A percentile compares a stretch with the other conserved stretches of the same genome.
Evolutionary conservation across 2,329 filamentous ascomycete genomes (phyloP).

Genomic region (Phaeosphaeriaceae sp.): DNA sequence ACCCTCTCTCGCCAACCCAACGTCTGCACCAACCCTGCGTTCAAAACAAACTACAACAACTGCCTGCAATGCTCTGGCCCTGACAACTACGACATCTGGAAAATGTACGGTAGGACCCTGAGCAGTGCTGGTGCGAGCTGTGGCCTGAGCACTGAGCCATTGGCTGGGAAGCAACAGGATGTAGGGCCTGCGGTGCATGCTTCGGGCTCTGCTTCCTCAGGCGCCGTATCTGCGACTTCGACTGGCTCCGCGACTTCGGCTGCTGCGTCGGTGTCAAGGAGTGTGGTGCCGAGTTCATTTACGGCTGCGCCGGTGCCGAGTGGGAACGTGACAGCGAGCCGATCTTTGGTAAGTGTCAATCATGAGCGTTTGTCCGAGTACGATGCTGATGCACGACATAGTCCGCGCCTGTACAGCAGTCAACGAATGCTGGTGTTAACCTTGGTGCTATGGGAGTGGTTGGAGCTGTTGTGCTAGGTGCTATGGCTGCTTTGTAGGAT

Average conservation of each 20-base stretch:
- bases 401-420: constrained; percentile 22
- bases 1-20: constrained; percentile 48
- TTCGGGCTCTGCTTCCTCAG: constrained; percentile 5
- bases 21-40: constrained; percentile 51
- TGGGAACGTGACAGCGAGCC: constrained; percentile 21
- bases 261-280: constrained; percentile 1
- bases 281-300: constrained; percentile 3
- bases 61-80: constrained; percentile 55
- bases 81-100: constrained; percentile 55
- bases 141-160: constrained; percentile 24
- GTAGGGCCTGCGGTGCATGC: constrained; percentile 18
- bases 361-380: neutral
- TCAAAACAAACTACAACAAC: constrained; percentile 51
- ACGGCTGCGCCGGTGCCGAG: constrained; percentile 7
- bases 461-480: constrained; percentile 23
- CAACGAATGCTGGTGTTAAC: constrained; percentile 22
- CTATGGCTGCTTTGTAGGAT: constrained; percentile 21
- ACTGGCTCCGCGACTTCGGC: constrained; percentile 6
- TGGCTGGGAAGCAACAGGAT: constrained; percentile 27
- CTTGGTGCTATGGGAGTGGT: constrained; percentile 17
- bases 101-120: constrained; percentile 51
- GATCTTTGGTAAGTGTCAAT: constrained; percentile 18
- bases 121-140: constrained; percentile 38
- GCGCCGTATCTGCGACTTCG: constrained; percentile 2
- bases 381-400: constrained; percentile 1